Conservation (phyloP, 257 asterid genomes). For the Lithospermum erythrorhizon region DNA sequence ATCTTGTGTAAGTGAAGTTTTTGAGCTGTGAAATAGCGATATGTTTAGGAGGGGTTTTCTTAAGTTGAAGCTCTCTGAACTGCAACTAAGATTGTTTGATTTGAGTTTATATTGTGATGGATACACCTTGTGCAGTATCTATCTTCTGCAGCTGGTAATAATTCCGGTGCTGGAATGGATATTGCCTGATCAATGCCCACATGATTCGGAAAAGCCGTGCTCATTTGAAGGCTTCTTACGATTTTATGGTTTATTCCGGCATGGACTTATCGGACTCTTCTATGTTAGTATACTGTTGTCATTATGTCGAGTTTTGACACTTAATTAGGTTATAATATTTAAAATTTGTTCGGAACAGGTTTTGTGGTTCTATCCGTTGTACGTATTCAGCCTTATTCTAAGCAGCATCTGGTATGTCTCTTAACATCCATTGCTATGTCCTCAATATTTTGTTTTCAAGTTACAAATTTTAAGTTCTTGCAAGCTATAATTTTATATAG, state of each 20-base stretch:
- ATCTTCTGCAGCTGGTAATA: conserved; percentile 57
- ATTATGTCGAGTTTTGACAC: background rate
- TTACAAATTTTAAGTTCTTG: too few relatives aligned
- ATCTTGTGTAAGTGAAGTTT: background rate
- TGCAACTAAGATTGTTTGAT: background rate
- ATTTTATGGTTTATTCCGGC: conserved; percentile 62
- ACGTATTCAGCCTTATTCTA: conserved; percentile 78
- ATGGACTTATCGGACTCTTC: conserved; percentile 67
- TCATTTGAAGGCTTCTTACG: conserved; percentile 43
- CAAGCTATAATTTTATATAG: background rate
- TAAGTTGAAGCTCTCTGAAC: too few relatives aligned
- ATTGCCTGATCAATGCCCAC: conserved; percentile 58
- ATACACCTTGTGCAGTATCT: conserved; percentile 50
- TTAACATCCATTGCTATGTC: background rate
- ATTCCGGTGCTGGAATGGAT: conserved; percentile 70
- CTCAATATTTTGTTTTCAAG: too few relatives aligned
- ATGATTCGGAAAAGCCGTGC: conserved; percentile 31
- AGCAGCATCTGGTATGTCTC: conserved; percentile 69
- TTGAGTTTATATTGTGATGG: background rate
- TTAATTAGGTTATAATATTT: conserved; percentile 9
- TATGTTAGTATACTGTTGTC: conserved; percentile 54
- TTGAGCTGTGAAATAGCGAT: background rate
- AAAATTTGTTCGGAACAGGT: conserved; percentile 39
- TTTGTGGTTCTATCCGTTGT: conserved; percentile 95
- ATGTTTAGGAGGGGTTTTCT: background rate